Conservation (phyloP, 2,329 filamentous ascomycete species). For the Cercospora sojina region DNA sequence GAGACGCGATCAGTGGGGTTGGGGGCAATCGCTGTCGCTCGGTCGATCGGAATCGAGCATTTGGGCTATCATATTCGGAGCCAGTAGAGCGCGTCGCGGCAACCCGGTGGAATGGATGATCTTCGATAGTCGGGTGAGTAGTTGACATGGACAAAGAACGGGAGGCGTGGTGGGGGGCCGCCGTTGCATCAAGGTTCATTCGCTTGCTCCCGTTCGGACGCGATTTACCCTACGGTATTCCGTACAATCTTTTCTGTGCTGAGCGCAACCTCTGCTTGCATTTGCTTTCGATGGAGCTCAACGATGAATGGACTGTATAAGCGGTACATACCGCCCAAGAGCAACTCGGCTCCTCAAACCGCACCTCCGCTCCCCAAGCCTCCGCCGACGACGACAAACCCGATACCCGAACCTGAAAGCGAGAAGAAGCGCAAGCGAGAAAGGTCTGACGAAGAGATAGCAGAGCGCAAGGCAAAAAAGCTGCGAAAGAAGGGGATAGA, state of each 20-base stretch:
- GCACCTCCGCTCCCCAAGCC: neutral
- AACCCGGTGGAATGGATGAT: neutral
- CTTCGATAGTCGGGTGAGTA: neutral
- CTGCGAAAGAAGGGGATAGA: slow-evolving; percentile 33
- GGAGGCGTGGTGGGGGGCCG: neutral
- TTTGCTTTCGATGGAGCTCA: neutral
- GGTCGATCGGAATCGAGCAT: slow-evolving; percentile 14
- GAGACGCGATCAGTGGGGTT: neutral
- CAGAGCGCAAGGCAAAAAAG: slow-evolving; percentile 37
- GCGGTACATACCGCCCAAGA: slow-evolving; percentile 47
- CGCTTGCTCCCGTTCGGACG: neutral
- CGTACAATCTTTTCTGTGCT: neutral
- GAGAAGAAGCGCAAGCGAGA: slow-evolving; percentile 38
- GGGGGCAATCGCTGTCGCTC: neutral
- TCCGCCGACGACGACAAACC: neutral
- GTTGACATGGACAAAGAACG: neutral
- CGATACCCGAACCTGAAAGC: neutral
- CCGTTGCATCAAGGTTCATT: neutral
- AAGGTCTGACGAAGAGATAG: slow-evolving; percentile 34
- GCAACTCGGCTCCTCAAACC: slow-evolving; percentile 11
- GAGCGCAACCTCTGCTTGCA: neutral
- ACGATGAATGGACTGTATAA: slow-evolving; percentile 49
- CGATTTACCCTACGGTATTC: neutral
- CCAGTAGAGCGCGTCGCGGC: neutral
- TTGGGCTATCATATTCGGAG: neutral